Evolutionary conservation across 345 rosid species (phyloP).

Genomic region (Bruguiera gymnorhiza): DNA sequence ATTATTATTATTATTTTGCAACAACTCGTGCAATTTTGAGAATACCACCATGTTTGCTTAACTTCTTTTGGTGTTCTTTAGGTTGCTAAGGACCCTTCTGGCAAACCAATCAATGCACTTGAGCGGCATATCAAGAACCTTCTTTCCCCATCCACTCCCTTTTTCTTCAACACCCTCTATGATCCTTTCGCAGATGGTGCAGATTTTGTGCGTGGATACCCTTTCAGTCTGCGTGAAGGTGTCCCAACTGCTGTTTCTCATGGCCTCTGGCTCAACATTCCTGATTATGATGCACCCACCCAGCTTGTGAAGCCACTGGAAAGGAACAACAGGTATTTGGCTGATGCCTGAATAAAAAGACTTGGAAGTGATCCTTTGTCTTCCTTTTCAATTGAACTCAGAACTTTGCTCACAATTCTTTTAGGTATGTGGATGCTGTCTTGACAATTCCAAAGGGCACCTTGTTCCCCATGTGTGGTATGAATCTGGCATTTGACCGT

Average conservation of each 20-base stretch:
- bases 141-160: constrained; percentile 79
- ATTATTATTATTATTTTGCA: neutral
- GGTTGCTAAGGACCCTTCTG: constrained; percentile 92
- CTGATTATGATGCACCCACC: constrained; percentile 98
- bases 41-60: neutral
- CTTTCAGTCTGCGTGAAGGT: constrained; percentile 94
- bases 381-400: neutral
- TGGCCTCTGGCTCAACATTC: constrained; percentile 98
- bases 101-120: constrained; percentile 75
- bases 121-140: constrained; percentile 96
- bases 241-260: constrained; percentile 92
- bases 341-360: neutral
- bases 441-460: constrained; percentile 92
- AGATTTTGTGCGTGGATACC: constrained; percentile 95
- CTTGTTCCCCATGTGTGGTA: constrained; percentile 98
- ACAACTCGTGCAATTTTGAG: neutral
- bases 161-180: constrained; percentile 92
- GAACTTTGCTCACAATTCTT: neutral
- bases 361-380: neutral
- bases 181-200: constrained; percentile 90
- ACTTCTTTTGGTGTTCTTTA: constrained; percentile 17
- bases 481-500: constrained; percentile 89
- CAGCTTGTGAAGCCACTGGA: constrained; percentile 97
- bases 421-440: constrained; percentile 84
- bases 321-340: constrained; percentile 71